These are phyloP conservation scores for Talaromyces marneffei DNA, from an alignment of 2,329 filamentous ascomycete genomes.

Conservation along the genomic window DNA sequence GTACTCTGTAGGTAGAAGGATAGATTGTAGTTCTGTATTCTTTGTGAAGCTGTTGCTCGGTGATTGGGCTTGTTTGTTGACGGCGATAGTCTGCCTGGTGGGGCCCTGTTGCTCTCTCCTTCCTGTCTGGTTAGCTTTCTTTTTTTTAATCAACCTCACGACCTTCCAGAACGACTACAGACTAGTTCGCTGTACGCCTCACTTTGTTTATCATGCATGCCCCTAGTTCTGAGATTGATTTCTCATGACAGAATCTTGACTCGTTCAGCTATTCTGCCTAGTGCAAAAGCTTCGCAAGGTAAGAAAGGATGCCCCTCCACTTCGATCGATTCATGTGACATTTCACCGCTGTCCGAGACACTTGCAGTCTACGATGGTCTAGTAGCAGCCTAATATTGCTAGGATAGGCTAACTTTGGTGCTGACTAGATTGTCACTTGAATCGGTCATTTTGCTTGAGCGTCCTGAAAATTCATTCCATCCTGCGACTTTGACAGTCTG, in stretches of 20 bases:
- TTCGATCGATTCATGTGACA: conserved; percentile 4
- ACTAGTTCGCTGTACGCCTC: not conserved
- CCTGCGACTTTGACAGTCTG: not conserved
- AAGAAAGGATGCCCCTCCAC: not conserved
- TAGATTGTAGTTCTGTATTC: not conserved
- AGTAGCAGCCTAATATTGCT: not conserved
- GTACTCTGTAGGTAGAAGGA: no score
- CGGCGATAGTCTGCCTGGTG: not conserved
- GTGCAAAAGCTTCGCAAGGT: not conserved
- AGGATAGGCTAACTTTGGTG: not conserved
- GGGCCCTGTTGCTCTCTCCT: not conserved
- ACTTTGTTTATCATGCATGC: conserved; percentile 3
- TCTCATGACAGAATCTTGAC: not conserved
- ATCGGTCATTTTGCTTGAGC: not conserved
- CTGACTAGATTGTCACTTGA: not conserved
- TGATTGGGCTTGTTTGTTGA: conserved; percentile 13
- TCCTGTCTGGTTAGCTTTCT: not conserved
- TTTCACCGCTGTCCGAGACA: conserved; percentile 8
- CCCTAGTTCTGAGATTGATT: not conserved
- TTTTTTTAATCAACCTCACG: not conserved
- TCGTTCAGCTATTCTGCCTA: not conserved
- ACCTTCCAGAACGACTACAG: not conserved
- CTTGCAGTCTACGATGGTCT: not conserved
- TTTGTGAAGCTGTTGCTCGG: conserved; percentile 7
- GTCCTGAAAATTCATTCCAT: not conserved